Percentiles rank a stretch among this genome's conserved stretches.
These are phyloP conservation scores for Dovyalis caffra DNA, from an alignment of 345 rosid genomes.

Conservation along the genomic window DNA sequence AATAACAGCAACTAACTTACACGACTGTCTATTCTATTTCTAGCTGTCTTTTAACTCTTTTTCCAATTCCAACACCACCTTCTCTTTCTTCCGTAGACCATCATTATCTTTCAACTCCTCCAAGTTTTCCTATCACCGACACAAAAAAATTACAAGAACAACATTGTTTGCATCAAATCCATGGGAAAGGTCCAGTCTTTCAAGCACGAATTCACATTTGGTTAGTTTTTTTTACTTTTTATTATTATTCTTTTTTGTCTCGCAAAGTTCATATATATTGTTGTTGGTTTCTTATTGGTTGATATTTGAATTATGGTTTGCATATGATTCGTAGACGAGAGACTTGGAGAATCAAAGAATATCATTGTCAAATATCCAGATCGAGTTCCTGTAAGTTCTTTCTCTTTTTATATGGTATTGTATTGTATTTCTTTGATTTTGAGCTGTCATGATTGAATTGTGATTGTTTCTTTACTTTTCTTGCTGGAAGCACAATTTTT, in stretches of 20 bases:
- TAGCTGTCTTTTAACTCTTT: neutral
- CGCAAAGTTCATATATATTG: neutral
- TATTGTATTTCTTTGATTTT: neutral
- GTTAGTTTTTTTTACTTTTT: conserved; percentile 11
- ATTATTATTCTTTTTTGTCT: neutral
- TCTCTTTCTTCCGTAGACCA: neutral
- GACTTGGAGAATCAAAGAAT: conserved; percentile 54
- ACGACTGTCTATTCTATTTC: neutral
- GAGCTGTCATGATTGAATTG: neutral
- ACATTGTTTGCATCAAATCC: neutral
- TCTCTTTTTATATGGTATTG: neutral
- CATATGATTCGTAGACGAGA: conserved; percentile 36
- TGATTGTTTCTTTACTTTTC: neutral
- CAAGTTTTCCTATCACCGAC: neutral
- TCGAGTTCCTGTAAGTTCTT: conserved; percentile 59
- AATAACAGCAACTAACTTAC: neutral
- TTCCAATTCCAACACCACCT: neutral
- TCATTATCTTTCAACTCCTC: neutral
- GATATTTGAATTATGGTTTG: neutral
- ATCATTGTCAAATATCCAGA: conserved; percentile 60
- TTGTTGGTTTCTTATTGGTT: neutral
- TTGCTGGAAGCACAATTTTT: neutral
- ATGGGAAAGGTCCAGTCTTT: conserved; percentile 42
- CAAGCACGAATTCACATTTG: conserved; percentile 34
- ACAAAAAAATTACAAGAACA: neutral